Evolutionary conservation across 108 stramenopile genomes (phyloP).

Genomic region (Skeletonema costatum): DNA sequence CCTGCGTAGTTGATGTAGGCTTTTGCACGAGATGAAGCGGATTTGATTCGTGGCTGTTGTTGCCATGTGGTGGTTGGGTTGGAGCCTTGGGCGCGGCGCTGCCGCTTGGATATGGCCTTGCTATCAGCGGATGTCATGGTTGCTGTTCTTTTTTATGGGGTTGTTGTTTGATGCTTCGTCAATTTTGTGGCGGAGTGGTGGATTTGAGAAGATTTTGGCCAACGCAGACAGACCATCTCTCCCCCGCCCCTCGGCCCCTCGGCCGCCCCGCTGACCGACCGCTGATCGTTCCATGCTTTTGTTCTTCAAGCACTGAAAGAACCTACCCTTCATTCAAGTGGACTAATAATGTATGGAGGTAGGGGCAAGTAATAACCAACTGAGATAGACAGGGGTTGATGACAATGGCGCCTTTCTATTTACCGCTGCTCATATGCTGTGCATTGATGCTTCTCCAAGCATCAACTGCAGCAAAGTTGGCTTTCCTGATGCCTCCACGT

Average conservation of each 20-base stretch:
- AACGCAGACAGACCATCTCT: constrained; percentile 5
- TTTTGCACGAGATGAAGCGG: constrained; percentile 64
- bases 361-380: not conserved
- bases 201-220: too few relatives aligned
- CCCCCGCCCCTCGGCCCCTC: too few relatives aligned
- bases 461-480: not conserved
- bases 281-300: too few relatives aligned
- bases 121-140: constrained; percentile 13
- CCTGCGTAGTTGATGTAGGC: constrained; percentile 81
- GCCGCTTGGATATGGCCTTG: constrained; percentile 66
- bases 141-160: not conserved
- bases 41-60: constrained; percentile 84
- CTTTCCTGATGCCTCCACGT: not conserved
- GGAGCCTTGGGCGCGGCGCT: constrained; percentile 60
- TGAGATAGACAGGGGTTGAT: constrained; percentile 1
- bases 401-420: not conserved
- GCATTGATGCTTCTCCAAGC: not conserved
- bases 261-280: too few relatives aligned
- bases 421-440: not conserved
- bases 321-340: not conserved
- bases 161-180: not conserved
- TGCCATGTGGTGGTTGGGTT: constrained; percentile 86
- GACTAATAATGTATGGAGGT: not conserved
- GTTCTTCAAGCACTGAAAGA: too few relatives aligned
- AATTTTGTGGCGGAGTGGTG: constrained; percentile 1